A percentile compares a stretch with the other conserved stretches of the same genome.
phyloP scores from a whole-genome alignment of 495 filamentous ascomycete genomes.

The Aspergillus conjunctus region DNA sequence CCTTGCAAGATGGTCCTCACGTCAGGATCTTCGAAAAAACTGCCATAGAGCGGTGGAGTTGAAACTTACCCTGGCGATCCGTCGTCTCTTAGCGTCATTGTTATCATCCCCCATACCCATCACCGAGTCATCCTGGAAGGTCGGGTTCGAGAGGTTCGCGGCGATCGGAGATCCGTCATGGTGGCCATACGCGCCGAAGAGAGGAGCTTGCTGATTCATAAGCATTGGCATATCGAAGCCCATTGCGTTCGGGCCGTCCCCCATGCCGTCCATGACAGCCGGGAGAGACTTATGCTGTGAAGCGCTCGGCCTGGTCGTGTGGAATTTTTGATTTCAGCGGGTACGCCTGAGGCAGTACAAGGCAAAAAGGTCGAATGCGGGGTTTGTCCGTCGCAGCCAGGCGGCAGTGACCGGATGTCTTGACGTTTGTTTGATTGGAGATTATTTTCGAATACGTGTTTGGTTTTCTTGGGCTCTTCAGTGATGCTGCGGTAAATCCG shows the following conservation, averaged over 20 bases:
- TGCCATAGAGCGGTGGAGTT: not conserved
- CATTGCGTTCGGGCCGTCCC: conserved; percentile 44
- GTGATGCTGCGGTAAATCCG: conserved; percentile 3
- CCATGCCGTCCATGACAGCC: conserved; percentile 44
- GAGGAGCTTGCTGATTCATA: conserved; percentile 66
- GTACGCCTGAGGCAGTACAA: conserved; percentile 20
- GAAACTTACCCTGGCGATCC: conserved; percentile 80
- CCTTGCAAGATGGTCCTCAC: conserved; percentile 48
- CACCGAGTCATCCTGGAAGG: conserved; percentile 59
- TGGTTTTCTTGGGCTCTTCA: not conserved
- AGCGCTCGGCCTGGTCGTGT: conserved; percentile 16
- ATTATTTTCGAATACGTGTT: conserved; percentile 1
- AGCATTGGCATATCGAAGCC: conserved; percentile 49
- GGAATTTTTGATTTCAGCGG: conserved; percentile 25
- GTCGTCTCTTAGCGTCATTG: conserved; percentile 82
- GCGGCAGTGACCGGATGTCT: conserved; percentile 4
- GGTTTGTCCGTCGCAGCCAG: conserved; percentile 19
- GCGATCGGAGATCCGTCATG: conserved; percentile 63
- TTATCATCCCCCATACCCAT: conserved; percentile 59
- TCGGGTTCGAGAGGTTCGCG: conserved; percentile 58
- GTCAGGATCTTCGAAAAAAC: not conserved
- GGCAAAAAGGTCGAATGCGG: conserved; percentile 20
- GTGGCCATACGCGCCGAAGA: conserved; percentile 65
- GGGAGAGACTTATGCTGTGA: not conserved
- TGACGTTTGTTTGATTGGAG: conserved; percentile 15